Conservation (phyloP, 257 asterid genomes). For the Cruciata laevipes region DNA sequence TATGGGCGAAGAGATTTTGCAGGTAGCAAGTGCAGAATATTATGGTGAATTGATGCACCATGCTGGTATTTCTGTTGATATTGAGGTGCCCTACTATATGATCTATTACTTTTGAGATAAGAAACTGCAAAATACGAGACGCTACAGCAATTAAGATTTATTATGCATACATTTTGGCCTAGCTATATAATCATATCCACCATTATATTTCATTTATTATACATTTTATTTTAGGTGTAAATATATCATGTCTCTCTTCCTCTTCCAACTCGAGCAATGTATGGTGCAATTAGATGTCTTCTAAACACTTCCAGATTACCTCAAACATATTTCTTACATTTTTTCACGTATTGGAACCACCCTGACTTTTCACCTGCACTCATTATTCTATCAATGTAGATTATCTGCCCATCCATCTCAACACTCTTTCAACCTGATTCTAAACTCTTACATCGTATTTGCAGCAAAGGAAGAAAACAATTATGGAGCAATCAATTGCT, state of each 20-base stretch:
- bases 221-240: not conserved
- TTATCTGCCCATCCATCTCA: not conserved
- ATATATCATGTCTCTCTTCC: not conserved
- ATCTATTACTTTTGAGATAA: not conserved
- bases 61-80: constrained; percentile 61
- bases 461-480: constrained; percentile 75
- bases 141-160: not conserved
- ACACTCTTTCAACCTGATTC: not conserved
- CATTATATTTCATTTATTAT: not conserved
- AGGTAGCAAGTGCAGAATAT: constrained; percentile 77
- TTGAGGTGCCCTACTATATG: constrained; percentile 45
- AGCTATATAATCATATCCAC: constrained; percentile 1
- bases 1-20: constrained; percentile 3
- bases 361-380: not conserved
- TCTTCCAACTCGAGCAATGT: not conserved
- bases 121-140: not conserved
- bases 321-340: not conserved
- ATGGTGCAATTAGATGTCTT: not conserved
- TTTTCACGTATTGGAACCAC: not conserved
- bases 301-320: not conserved
- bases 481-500: constrained; percentile 52
- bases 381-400: not conserved
- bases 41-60: constrained; percentile 53
- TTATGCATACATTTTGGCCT: not conserved
- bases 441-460: constrained; percentile 16